Base-by-base conservation (phyloP, 371 early-diverging fungal genomes). In the Rhizomucor pusillus region DNA sequence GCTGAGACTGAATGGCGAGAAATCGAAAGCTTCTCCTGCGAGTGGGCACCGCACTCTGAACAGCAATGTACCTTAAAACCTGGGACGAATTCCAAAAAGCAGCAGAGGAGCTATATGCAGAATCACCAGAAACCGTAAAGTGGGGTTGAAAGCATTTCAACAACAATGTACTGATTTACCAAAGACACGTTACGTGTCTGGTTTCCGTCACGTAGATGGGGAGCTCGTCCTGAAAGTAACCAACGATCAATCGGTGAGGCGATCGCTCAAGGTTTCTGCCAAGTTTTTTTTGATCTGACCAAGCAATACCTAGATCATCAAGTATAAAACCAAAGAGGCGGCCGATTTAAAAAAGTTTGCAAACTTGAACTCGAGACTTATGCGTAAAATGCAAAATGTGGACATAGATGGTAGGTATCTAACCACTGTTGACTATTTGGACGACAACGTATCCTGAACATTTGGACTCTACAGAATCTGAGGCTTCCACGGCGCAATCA, bases 51-150 rank as follows among this genome's bases (percentile, higher is more conserved):
- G 29, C 29, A 29, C 29, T 29, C 5, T 29, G 29, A 29, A 29
- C 29, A 5, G 29, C 22, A 37, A 75, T 75, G 75, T 76, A 76
- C 59, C 68, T 76, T 58, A 61, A 49, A 37, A 65, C 59, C 47
- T 90, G 88, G 88, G 89, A 89, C 61, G 86, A 89, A 46, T 90
- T 84, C 62, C 84, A 88, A 67, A 79, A 80, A 55, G 88, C 88
- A 25, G 86, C 80, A 16, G 86, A 87, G 57, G 86, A 87, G 18
- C 72, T 90, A 48, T 89, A 90, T 61, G 36, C 59, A 44, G 54
- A 70, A 40, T 79, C 82, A 3, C 89, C 91, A 16, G 76, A 79
- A 49, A 70, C 62, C 54, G 91, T 88, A 80, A 66, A 53, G 48
- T 59, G 53, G 40, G 71, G 67, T 23, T 65, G 50, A 40, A 67